phyloP scores from a whole-genome alignment of 2,329 filamentous ascomycete genomes.

The Botrytis fabae region DNA sequence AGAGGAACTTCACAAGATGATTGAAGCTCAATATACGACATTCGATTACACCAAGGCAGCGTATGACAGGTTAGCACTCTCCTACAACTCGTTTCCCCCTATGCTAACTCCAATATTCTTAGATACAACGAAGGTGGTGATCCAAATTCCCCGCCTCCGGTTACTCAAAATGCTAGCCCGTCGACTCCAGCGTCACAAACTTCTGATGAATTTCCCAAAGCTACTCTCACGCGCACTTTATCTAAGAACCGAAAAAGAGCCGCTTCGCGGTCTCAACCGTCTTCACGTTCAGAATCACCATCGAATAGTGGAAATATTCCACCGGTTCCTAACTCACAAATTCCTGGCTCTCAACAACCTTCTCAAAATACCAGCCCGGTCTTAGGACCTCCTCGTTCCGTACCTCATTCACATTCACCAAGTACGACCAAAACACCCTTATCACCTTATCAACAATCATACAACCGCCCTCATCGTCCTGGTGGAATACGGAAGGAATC shows the following conservation, averaged over 20 bases:
- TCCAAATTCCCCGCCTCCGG: slow-evolving; percentile 30
- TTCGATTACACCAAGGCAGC: slow-evolving; percentile 91
- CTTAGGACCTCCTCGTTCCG: slow-evolving; percentile 20
- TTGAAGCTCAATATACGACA: slow-evolving; percentile 88
- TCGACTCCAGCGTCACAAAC: slow-evolving; percentile 22
- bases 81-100: slow-evolving; percentile 19
- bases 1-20: slow-evolving; percentile 90
- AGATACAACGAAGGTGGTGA: slow-evolving; percentile 42
- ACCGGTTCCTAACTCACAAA: slow-evolving; percentile 31
- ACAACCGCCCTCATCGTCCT: slow-evolving; percentile 32
- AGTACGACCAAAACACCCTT: slow-evolving; percentile 29
- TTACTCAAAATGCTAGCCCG: slow-evolving; percentile 28
- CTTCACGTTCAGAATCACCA: slow-evolving; percentile 36
- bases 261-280: slow-evolving; percentile 34
- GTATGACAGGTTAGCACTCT: slow-evolving; percentile 65
- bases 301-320: slow-evolving; percentile 31
- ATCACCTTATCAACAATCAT: slow-evolving; percentile 38
- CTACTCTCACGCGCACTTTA: slow-evolving; percentile 14
- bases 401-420: slow-evolving; percentile 15
- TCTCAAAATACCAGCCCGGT: slow-evolving; percentile 19
- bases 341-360: slow-evolving; percentile 30
- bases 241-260: slow-evolving; percentile 14
- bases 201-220: slow-evolving; percentile 22
- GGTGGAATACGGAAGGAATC: slow-evolving; percentile 37
- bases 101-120: slow-evolving; percentile 26